phyloP scores from a whole-genome alignment of 495 filamentous ascomycete species.

The Talaromyces stipitatus region DNA sequence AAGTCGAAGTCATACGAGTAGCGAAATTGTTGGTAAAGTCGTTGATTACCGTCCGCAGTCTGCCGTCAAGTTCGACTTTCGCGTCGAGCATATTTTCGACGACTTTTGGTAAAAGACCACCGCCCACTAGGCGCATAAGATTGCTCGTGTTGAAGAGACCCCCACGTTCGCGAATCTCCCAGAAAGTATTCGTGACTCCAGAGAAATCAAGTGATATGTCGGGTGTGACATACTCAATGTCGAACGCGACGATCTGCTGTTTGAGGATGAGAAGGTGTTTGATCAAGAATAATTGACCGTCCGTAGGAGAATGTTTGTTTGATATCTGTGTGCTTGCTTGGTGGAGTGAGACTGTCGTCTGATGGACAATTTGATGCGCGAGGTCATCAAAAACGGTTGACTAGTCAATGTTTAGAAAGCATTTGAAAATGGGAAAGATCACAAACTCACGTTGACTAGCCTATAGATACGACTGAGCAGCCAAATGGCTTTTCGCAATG shows the following conservation, averaged over 20 bases:
- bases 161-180: constrained; percentile 61
- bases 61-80: constrained; percentile 72
- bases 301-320: constrained; percentile 47
- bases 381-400: constrained; percentile 71
- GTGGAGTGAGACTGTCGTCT: constrained; percentile 60
- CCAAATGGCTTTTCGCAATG: constrained; percentile 71
- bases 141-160: constrained; percentile 62
- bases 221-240: constrained; percentile 79
- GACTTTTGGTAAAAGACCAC: constrained; percentile 51
- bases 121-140: constrained; percentile 50
- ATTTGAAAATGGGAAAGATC: constrained; percentile 14
- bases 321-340: constrained; percentile 41
- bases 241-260: constrained; percentile 84
- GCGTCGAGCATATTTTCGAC: constrained; percentile 68
- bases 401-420: constrained; percentile 17
- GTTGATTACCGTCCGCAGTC: constrained; percentile 68
- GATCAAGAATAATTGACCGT: constrained; percentile 80
- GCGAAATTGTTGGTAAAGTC: constrained; percentile 63
- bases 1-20: constrained; percentile 44
- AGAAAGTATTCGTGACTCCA: constrained; percentile 70
- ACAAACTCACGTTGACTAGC: constrained; percentile 59
- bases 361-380: constrained; percentile 69
- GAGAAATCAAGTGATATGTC: constrained; percentile 71
- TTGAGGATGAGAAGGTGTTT: constrained; percentile 87
- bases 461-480: constrained; percentile 79